Evolutionary conservation across 495 filamentous ascomycete species (phyloP), one percentile per base, ranked within the genome.

Genomic region (Lasiosphaeria miniovina): DNA sequence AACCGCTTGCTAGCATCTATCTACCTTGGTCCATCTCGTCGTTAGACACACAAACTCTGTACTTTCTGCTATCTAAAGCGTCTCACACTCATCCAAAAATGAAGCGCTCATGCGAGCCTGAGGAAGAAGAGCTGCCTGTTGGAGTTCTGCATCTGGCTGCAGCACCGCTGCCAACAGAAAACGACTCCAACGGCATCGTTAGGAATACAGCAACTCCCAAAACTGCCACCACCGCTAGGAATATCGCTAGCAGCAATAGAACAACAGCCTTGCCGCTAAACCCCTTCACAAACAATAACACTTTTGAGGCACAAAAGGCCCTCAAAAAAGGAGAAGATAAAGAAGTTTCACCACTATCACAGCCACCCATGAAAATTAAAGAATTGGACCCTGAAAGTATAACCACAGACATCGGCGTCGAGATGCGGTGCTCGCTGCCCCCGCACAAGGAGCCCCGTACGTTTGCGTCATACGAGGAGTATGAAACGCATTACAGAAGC

Each of bases 401-500:
- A 51, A 41, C 57, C 60, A 59, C 61, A 35, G 58, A n/a, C 35
- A 58, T 36, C 45, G 57, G 63, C 14, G 51, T 71, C 63, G 74
- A 81, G 24, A 91, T 92, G 86, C 82, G 75, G 70, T 96, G 92
- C 75, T 86, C 84, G 12, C 82, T 96, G 15, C 90, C 91, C 46
- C 88, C 89, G 4, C 92, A 96, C 70, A 76, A 78, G 59, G 82
- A 88, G 56, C 80, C 84, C 2, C 62, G 90, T 34, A 73, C 75
- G 1, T 97, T 98, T 66, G 56, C 77, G 14, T 84, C 88, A 0
- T 92, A 90, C 68, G 84, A 87, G 48, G 90, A 92, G 14, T 97
- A 92, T 66, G 93, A 97, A 63, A 72, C 87, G 35, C 94, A 98
- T 70, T 96, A 97, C 70, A 76, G 78, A 24, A 86, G 91, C 66